Base-by-base conservation (phyloP, 768 basidiomycete genomes). In the Hygrocybe punicea region DNA sequence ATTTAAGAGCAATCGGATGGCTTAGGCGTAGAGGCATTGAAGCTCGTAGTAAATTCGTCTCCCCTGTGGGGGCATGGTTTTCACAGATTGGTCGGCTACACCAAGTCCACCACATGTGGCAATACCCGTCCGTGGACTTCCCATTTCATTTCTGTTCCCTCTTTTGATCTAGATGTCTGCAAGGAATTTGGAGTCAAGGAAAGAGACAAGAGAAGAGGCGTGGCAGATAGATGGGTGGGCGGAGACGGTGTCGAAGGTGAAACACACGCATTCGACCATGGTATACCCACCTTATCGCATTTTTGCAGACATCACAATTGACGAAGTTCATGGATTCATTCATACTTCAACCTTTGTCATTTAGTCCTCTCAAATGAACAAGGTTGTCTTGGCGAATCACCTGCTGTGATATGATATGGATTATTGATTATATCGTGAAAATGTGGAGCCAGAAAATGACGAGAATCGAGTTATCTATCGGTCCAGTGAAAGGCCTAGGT, bases 221-320 rank as follows among this genome's bases (percentile, higher is more conserved):
- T 99, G 96, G 96, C 83, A 91, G 65, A 80, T 93, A 62, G 92
- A 95, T 59, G 93, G 93, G 4, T 99, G 96, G 96, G 89, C 90
- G 44, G 91, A 91, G 71, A 96, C 93, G 0, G 93, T 96, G 34
- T 85, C 87, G 59, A 93, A 95, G 86, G 94, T 86, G 62, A 60
- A 78, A 63, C 33, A 11, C 36, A n/a, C 14, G 36, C n/a, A 23
- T 25, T 29, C 19, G 19, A 8, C n/a, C n/a, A n/a, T n/a, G n/a
- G 42, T 51, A 33, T 19, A 17, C 47, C 57, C 40, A 36, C 60
- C 47, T 65, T 55, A 57, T 51, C 34, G 19, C 21, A 8, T 48
- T 58, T 52, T 46, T 60, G 25, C 71, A 98, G 93, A 99, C 97
- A 3, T 82, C 93, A 34, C 90, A 94, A 69, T 78, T 96, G 48